These are phyloP conservation scores for Acanthamoeba lenticulata DNA, from an alignment of 208 protist genomes.

Conservation along the genomic window DNA sequence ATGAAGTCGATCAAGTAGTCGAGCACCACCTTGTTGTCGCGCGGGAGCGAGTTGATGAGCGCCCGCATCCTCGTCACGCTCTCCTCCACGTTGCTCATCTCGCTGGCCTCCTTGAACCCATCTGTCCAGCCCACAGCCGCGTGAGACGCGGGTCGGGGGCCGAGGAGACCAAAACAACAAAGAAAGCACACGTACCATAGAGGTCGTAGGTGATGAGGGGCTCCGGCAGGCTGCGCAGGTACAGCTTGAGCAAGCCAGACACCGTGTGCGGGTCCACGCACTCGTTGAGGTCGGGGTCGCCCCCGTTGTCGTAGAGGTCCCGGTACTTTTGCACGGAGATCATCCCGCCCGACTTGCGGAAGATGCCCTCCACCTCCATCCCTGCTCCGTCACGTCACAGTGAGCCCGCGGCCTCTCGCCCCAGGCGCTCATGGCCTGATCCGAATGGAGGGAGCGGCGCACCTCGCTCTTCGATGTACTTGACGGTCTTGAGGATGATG, in stretches of 20 bases:
- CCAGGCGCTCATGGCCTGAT: too few relatives aligned
- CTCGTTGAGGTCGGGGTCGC: conserved; percentile 29
- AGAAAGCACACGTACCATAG: neutral
- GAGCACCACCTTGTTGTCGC: conserved; percentile 3
- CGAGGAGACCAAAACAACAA: neutral
- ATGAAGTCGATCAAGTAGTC: conserved; percentile 45
- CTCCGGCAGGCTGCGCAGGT: conserved; percentile 41
- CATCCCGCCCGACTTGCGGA: conserved; percentile 53
- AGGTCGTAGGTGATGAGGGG: conserved; percentile 58
- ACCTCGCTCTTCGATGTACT: conserved; percentile 16
- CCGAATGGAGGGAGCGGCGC: neutral
- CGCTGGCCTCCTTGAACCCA: neutral
- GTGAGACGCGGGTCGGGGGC: neutral
- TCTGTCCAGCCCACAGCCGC: too few relatives aligned
- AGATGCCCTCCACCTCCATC: conserved; percentile 57
- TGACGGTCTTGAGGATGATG: conserved; percentile 23
- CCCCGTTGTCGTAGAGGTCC: conserved; percentile 2
- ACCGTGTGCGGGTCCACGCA: conserved; percentile 56
- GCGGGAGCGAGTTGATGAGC: neutral
- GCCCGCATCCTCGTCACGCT: neutral
- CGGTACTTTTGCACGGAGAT: conserved; percentile 46
- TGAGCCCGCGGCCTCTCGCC: too few relatives aligned
- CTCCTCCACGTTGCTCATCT: neutral
- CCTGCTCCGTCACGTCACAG: neutral
- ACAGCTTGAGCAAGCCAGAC: conserved; percentile 53